phyloP scores from a whole-genome alignment of 2,329 filamentous ascomycete genomes.

The Zasmidium citrigriseum region DNA sequence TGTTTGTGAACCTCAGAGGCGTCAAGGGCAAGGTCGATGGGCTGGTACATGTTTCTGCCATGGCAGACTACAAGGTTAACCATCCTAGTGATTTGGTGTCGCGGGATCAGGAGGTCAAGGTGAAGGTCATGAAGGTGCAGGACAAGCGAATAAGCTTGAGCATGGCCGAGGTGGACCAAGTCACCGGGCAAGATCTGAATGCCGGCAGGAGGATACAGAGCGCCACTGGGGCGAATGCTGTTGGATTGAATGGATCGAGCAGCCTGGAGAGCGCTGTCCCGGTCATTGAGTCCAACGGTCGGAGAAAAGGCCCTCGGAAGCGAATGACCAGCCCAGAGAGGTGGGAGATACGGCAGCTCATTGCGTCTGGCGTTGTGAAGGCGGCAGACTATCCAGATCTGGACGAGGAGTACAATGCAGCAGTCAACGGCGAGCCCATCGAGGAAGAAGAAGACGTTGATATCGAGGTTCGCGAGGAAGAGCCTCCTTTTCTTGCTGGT shows the following conservation, averaged over 20 bases:
- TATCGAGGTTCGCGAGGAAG: constrained; percentile 94
- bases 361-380: constrained; percentile 90
- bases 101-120: constrained; percentile 80
- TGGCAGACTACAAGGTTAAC: constrained; percentile 83
- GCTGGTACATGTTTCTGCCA: constrained; percentile 87
- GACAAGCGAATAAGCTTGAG: constrained; percentile 80
- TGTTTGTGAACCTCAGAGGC: constrained; percentile 87
- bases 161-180: constrained; percentile 97
- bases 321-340: constrained; percentile 93
- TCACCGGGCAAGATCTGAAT: constrained; percentile 78
- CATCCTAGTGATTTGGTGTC: constrained; percentile 87
- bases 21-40: constrained; percentile 89
- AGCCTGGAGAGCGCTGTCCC: constrained; percentile 52
- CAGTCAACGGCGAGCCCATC: constrained; percentile 81
- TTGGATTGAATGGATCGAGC: constrained; percentile 69
- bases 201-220: constrained; percentile 77
- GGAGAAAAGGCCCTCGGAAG: constrained; percentile 70
- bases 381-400: constrained; percentile 92
- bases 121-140: constrained; percentile 89
- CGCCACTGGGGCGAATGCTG: constrained; percentile 81
- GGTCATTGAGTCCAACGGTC: constrained; percentile 60
- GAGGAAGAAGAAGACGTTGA: constrained; percentile 96
- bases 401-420: constrained; percentile 89
- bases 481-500: constrained; percentile 91
- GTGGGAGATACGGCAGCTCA: constrained; percentile 96